phyloP scores from a whole-genome alignment of 2,329 filamentous ascomycete species.

The Alternaria alternata region DNA sequence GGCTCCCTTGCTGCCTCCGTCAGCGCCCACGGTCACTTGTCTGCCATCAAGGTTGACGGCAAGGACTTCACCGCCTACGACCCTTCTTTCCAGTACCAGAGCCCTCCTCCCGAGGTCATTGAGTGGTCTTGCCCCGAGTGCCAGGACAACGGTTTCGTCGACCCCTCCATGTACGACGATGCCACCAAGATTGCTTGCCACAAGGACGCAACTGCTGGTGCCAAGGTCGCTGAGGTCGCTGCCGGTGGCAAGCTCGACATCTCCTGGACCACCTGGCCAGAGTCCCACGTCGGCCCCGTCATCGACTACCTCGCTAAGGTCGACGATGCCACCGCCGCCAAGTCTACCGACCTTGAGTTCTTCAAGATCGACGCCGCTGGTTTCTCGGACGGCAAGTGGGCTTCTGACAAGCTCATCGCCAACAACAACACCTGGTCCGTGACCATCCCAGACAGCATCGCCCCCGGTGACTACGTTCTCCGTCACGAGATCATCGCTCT shows the following conservation, averaged over 20 bases:
- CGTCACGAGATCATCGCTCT: constrained; percentile 69
- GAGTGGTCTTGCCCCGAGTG: constrained; percentile 64
- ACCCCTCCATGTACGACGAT: constrained; percentile 56
- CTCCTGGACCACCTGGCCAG: constrained; percentile 72
- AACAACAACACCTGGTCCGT: constrained; percentile 59
- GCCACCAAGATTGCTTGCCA: constrained; percentile 68
- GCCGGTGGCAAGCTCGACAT: constrained; percentile 67
- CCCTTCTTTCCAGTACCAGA: constrained; percentile 50
- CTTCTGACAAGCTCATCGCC: constrained; percentile 61
- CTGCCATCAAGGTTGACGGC: constrained; percentile 56
- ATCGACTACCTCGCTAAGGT: constrained; percentile 68
- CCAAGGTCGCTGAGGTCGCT: constrained; percentile 61
- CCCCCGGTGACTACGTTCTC: constrained; percentile 66
- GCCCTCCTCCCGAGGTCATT: constrained; percentile 50
- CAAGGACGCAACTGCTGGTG: constrained; percentile 61
- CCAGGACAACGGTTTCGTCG: constrained; percentile 63
- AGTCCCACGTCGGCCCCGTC: constrained; percentile 69
- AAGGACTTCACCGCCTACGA: constrained; percentile 55
- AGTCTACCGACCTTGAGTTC: constrained; percentile 64
- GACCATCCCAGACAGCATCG: constrained; percentile 61
- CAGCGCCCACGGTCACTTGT: constrained; percentile 56
- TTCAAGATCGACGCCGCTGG: constrained; percentile 71
- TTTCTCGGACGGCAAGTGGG: constrained; percentile 63
- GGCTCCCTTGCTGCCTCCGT: constrained; percentile 50
- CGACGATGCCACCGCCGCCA: constrained; percentile 63